phyloP scores from a whole-genome alignment of 2,329 filamentous ascomycete genomes.

The Aspergillus versicolor region DNA sequence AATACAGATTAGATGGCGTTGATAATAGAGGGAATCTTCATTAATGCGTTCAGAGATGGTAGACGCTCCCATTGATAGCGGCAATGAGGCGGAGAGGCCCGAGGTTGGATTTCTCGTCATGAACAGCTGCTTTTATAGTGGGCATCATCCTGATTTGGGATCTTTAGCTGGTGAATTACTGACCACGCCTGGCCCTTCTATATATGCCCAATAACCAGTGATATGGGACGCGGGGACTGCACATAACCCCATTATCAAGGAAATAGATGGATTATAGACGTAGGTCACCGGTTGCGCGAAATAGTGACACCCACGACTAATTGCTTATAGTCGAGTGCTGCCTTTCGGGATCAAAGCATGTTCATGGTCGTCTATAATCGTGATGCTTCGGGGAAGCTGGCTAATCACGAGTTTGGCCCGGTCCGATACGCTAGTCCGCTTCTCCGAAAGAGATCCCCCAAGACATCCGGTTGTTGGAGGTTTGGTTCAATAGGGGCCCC shows the following conservation, averaged over 20 bases:
- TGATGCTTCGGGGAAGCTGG: neutral
- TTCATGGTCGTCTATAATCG: neutral
- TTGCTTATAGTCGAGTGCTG: neutral
- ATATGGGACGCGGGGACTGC: neutral
- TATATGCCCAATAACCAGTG: neutral
- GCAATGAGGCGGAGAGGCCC: neutral
- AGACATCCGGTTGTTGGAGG: slow-evolving; percentile 32
- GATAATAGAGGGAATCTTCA: neutral
- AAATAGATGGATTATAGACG: neutral
- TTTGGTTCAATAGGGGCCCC: slow-evolving; percentile 15
- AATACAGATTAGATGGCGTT: neutral
- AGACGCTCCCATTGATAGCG: neutral
- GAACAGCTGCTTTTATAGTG: neutral
- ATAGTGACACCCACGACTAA: neutral
- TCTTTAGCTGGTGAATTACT: neutral
- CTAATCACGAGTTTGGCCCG: slow-evolving; percentile 10
- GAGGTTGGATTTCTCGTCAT: neutral
- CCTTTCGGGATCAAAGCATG: neutral
- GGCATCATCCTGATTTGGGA: neutral
- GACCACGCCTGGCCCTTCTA: neutral
- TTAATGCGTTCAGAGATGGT: neutral
- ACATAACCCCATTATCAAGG: neutral
- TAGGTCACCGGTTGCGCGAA: neutral
- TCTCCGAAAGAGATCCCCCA: slow-evolving; percentile 44
- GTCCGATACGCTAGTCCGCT: slow-evolving; percentile 38